Base-by-base conservation (phyloP, 495 filamentous ascomycete genomes). In the Pseudotulostoma volvatum region DNA sequence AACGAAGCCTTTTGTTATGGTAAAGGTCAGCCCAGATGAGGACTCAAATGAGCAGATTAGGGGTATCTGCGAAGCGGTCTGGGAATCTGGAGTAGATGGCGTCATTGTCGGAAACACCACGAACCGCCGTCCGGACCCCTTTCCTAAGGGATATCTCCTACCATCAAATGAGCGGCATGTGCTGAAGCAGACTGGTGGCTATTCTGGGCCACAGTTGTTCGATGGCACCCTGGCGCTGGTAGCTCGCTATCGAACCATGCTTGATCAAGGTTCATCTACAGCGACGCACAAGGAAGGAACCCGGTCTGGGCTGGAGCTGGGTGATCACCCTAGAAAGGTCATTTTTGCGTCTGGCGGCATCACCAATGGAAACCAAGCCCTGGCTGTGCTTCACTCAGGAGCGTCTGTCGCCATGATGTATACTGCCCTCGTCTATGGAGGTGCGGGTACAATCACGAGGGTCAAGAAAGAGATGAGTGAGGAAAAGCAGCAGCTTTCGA, bases 101-200 rank as follows among this genome's bases (percentile, higher is more conserved):
- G 77, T 97, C 3, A 93, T 96, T 47, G 88, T 97, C n/a, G 88
- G 85, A 0, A 97, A 97, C 59, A 97, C 90, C 0, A 97, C 90
- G 2, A 93, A 85, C 56, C 68, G 71, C 41, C 70, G 90, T 9
- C 73, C 79, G 1, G 74, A 71, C 2, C 57, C 81, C n/a, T 51
- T 82, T 7, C 74, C 83, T 9, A 51, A 67, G 23, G 77, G 74
- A 5, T 73, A 76, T 39, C 54, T 61, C 25, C 62, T 90, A 11
- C 71, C 77, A 0, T 44, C 60, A 3, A 73, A 72, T 45, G 88
- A 96, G 52, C 68, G 74, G 48, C 47, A 60, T 33, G 64, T 74
- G 0, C 46, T 93, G 35, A 61, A 63, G 16, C 86, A 97, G 63
- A 71, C 75, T 7, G 90, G 90, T 1, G 90, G 90, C 0, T 88